A percentile compares a stretch with the other conserved stretches of the same genome.
Conservation (phyloP, 257 asterid species). For the Nicotiana attenuata region DNA sequence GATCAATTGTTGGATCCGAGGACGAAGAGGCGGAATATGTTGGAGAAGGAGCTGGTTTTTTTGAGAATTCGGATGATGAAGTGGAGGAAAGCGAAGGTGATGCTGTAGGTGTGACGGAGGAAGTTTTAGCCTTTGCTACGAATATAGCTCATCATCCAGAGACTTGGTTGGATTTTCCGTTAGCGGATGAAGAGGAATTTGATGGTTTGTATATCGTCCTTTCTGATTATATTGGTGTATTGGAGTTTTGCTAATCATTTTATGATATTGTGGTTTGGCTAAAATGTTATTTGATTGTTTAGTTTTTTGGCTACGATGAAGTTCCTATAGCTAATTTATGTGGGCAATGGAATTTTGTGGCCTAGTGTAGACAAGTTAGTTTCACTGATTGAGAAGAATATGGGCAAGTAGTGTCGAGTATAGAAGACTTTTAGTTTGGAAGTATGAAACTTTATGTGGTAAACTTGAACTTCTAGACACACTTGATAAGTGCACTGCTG, state of each 20-base stretch:
- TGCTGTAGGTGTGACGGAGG: conserved; percentile 86
- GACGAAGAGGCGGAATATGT: conserved; percentile 32
- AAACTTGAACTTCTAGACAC: neutral
- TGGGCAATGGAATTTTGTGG: neutral
- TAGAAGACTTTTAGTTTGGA: neutral
- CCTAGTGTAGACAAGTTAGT: neutral
- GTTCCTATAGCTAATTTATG: neutral
- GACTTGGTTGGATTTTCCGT: conserved; percentile 98
- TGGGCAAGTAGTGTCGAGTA: neutral
- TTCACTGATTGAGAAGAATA: neutral
- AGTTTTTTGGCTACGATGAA: too few relatives aligned
- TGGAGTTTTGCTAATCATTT: neutral
- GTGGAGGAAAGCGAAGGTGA: conserved; percentile 32
- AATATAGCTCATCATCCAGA: conserved; percentile 98
- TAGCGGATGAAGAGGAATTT: conserved; percentile 77
- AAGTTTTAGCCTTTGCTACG: conserved; percentile 73
- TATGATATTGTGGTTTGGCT: neutral
- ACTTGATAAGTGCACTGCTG: neutral
- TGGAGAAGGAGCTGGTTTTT: conserved; percentile 4
- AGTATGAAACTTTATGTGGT: neutral
- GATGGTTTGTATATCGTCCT: conserved; percentile 45
- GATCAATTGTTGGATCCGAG: conserved; percentile 12
- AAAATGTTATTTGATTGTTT: neutral
- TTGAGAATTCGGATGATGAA: conserved; percentile 16
- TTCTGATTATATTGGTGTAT: neutral